Base-by-base conservation (phyloP, 1,284 basidiomycete species). In the Porogramme epimiltina region DNA sequence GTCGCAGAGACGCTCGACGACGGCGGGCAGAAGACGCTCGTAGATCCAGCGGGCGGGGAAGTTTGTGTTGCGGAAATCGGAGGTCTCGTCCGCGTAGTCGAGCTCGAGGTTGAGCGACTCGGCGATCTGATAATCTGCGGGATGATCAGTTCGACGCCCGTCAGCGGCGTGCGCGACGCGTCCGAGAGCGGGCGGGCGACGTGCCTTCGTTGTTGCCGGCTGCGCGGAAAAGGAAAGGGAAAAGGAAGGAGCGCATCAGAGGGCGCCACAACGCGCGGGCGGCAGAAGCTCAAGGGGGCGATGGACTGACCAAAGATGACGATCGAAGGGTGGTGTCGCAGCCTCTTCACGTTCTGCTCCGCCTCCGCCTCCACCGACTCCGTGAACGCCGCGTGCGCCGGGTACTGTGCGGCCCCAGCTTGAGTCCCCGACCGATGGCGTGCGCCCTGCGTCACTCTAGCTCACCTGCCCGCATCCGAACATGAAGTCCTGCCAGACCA, bases 191-290 rank as follows among this genome's bases (percentile, higher is more conserved):
- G 39, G 87, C 34, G 10, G 34, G 10, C 34, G 5, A 18, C 34
- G n/a, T n/a, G n/a, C 84, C 81, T 75, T 95, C 93, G 66, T 95
- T 95, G 70, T 95, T 95, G 40, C 93, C 93, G 31, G 92, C 91
- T 85, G 60, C n/a, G 34, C 10, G n/a, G 13, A 37, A 16, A 37
- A 16, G 5, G 34, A 37, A 37, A 16, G 8, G 28, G 28, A 8
- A 6, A 31, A n/a, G n/a, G n/a, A n/a, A n/a, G n/a, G n/a, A n/a
- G n/a, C n/a, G 28, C 28, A 31, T 13, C 28, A 6, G 28, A 31
- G 28, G 6, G 28, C 28, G 28, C 28, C 8, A 16, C n/a, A n/a
- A 6, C 8, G 34, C 15, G 8, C 8, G 9, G 28, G 28, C 28
- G 28, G 9, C 28, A 31, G 8, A 8, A 31, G 9, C n/a, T 31